Percentiles rank a stretch among this genome's conserved stretches.
Conservation (phyloP, 192 early-diverging fungal genomes). For the Pecoramyces ruminantium region DNA sequence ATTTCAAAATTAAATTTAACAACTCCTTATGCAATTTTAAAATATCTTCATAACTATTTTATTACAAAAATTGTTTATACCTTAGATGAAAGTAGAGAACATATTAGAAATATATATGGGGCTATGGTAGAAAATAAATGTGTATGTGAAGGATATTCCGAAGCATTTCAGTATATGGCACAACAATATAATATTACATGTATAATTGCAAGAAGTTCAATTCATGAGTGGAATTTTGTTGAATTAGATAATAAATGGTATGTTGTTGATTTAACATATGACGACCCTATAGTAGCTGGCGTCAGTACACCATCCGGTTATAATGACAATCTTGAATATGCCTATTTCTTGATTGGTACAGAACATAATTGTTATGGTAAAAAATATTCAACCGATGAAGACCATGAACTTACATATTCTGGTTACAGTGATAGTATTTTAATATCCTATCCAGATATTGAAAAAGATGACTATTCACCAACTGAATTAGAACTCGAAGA, state of each 20-base stretch:
- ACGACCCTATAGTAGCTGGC: background rate
- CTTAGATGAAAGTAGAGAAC: background rate
- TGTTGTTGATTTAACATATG: background rate
- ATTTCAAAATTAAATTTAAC: background rate
- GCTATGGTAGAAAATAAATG: background rate
- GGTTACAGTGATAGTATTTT: background rate
- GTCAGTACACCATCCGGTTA: background rate
- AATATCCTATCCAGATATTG: no score
- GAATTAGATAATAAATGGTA: background rate
- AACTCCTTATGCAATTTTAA: background rate
- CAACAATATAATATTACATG: background rate
- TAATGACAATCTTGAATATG: background rate
- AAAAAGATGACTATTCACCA: no score
- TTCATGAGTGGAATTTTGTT: background rate
- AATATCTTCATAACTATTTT: background rate
- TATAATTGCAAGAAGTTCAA: background rate
- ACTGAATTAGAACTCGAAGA: no score
- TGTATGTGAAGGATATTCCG: background rate
- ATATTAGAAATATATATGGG: background rate
- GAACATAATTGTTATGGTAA: background rate
- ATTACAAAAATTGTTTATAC: background rate
- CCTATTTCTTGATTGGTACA: background rate
- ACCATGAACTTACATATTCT: background rate
- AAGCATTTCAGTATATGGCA: background rate
- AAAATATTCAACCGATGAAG: background rate